phyloP scores from a whole-genome alignment of 2,329 filamentous ascomycete genomes.

The Xylariomycetidae sp. region DNA sequence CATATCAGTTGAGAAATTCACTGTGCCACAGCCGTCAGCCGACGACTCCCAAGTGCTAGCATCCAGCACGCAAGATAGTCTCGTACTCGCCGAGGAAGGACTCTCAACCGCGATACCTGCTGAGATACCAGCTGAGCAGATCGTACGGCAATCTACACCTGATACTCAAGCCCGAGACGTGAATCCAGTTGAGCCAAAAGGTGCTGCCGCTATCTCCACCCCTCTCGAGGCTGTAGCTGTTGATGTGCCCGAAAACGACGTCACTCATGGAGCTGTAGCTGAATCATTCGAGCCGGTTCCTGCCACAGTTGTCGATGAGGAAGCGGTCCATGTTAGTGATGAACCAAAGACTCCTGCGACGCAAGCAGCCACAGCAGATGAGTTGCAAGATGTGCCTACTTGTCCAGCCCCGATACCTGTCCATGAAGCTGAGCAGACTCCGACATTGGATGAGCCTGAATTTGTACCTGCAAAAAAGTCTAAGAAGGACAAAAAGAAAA shows the following conservation, averaged over 20 bases:
- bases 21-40: background rate
- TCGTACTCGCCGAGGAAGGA: constrained; percentile 4
- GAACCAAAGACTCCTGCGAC: too few species aligned
- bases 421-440: constrained; percentile 3
- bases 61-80: constrained; percentile 2
- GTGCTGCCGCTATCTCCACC: too few species aligned
- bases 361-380: too few species aligned
- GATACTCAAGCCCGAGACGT: constrained; percentile 2
- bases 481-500: constrained; percentile 30
- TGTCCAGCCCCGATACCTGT: too few species aligned
- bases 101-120: constrained; percentile 3
- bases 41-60: constrained; percentile 2
- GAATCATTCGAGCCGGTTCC: too few species aligned
- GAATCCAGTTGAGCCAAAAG: too few species aligned
- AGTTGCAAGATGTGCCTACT: too few species aligned
- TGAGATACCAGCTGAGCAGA: constrained; percentile 6
- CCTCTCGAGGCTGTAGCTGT: too few species aligned
- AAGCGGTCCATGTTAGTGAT: too few species aligned
- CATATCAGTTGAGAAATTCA: constrained; percentile 1
- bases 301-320: too few species aligned
- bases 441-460: constrained; percentile 8
- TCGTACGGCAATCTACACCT: constrained; percentile 2
- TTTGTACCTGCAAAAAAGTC: constrained; percentile 13
- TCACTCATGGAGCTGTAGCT: too few species aligned
- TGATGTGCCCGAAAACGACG: too few species aligned